Conservation (phyloP, 2,329 filamentous ascomycete species). For the Pestalotiopsis sp. region DNA sequence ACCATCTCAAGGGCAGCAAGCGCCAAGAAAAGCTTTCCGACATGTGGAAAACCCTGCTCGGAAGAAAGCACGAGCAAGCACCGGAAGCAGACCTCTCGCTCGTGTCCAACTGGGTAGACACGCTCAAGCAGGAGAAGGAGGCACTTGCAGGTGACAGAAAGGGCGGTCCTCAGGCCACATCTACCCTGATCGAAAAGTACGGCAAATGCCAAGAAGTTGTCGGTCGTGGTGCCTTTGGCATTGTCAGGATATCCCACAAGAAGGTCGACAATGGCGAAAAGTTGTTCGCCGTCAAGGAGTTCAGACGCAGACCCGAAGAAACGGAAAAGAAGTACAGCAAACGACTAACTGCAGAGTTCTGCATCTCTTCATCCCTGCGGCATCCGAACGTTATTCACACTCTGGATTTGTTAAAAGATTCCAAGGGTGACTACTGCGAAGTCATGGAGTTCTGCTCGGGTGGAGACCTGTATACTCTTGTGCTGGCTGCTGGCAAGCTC, state of each 20-base stretch:
- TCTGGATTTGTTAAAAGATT: conserved; percentile 89
- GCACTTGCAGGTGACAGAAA: conserved; percentile 76
- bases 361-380: conserved; percentile 93
- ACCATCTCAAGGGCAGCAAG: conserved; percentile 85
- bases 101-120: conserved; percentile 95
- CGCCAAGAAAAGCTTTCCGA: conserved; percentile 94
- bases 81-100: conserved; percentile 84
- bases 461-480: conserved; percentile 91
- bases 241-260: conserved; percentile 97
- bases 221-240: conserved; percentile 93
- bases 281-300: conserved; percentile 97
- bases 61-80: conserved; percentile 76
- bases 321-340: conserved; percentile 98
- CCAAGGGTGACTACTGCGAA: conserved; percentile 97
- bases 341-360: conserved; percentile 94
- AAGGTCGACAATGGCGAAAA: conserved; percentile 86
- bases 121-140: conserved; percentile 86
- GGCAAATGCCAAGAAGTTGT: conserved; percentile 98
- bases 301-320: conserved; percentile 90
- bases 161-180: conserved; percentile 72
- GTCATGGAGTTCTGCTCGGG: conserved; percentile 99
- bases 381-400: conserved; percentile 99
- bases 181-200: conserved; percentile 91
- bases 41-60: conserved; percentile 85
- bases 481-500: conserved; percentile 88